Evolutionary conservation across 176 grass and related monocot species (phyloP), one percentile per base, ranked within the genome.

Genomic region (Sorghum bicolor): DNA sequence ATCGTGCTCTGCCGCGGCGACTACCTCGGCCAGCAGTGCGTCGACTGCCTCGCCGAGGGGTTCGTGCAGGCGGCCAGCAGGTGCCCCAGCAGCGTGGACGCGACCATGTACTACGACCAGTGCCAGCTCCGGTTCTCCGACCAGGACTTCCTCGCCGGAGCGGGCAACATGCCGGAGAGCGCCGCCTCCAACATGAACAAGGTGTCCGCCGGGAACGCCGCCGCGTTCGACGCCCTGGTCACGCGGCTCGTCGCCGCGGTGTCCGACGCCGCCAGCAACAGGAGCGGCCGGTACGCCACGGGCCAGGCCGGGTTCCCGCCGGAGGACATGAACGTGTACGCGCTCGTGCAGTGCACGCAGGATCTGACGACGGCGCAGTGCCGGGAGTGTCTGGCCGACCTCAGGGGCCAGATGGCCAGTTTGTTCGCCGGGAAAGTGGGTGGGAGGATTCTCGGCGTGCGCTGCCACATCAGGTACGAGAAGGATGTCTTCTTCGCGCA

Each of bases 401-500:
- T 89, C 76, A 84, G 74, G 60, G 4, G 0, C 0, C 28, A 81
- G 89, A 60, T 91, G 31, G 66, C 76, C 1, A 5, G 2, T 7
- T 75, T 2, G 22, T 71, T 78, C 30, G 16, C 29, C 0, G 86
- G 86, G 39, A 57, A 28, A 47, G 6, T 84, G 2, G 92, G 89
- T 9, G 92, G 76, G 10, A 86, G 89, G 86, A 48, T 88, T 10
- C 38, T 91, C 9, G 88, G 86, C 22, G 74, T 88, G 82, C 72
- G 88, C 16, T 94, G 92, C 72, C 68, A 38, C 24, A 17, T 89
- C 31, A 91, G 92, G 86, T 91, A 82, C 80, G 89, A 94, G 75
- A 28, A 76, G 15, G 31, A 87, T 26, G 10, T 75, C 45, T 94
- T 94, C 89, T 89, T 75, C 64, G 12, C 22, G 1, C 26, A 22